A percentile compares a stretch with the other conserved stretches of the same genome.
Evolutionary conservation across 495 filamentous ascomycete genomes (phyloP).

Genomic region (Penicillium tannophilum): DNA sequence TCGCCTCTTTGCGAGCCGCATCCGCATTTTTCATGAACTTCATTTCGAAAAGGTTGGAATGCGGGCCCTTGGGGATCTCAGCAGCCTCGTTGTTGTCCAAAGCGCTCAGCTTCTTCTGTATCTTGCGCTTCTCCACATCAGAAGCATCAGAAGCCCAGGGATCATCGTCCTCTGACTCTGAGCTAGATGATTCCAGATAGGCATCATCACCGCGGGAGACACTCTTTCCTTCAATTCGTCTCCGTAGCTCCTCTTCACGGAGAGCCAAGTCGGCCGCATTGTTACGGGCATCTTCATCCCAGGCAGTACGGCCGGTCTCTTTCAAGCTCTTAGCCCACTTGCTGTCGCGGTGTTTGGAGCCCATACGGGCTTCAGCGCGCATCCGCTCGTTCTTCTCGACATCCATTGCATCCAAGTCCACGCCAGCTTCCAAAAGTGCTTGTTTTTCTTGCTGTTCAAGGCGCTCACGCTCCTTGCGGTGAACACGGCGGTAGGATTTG

Average conservation of each 20-base stretch:
- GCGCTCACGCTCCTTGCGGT: conserved; percentile 80
- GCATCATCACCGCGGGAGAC: conserved; percentile 54
- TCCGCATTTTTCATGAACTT: conserved; percentile 94
- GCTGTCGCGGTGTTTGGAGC: conserved; percentile 83
- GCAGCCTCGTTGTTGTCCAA: conserved; percentile 50
- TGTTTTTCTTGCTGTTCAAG: conserved; percentile 71
- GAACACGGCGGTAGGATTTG: conserved; percentile 87
- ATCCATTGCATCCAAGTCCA: conserved; percentile 73
- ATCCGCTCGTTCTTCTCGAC: conserved; percentile 75
- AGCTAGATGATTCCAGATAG: conserved; percentile 48
- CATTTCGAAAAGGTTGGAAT: conserved; percentile 67
- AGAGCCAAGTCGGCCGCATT: conserved; percentile 81
- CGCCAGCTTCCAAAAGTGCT: conserved; percentile 67
- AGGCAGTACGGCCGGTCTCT: conserved; percentile 71
- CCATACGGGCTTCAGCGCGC: conserved; percentile 86
- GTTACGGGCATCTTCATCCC: conserved; percentile 80
- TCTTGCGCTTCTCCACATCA: conserved; percentile 53
- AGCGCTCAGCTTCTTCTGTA: conserved; percentile 59
- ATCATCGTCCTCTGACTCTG: conserved; percentile 61
- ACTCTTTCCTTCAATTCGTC: conserved; percentile 78
- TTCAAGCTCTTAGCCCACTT: conserved; percentile 94
- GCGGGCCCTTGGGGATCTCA: conserved; percentile 38
- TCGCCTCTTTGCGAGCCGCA: conserved; percentile 69
- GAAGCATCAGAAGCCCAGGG: conserved; percentile 55
- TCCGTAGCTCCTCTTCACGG: conserved; percentile 81